Evolutionary conservation across 768 basidiomycete species (phyloP).

Genomic region (Lyophyllum decastes): DNA sequence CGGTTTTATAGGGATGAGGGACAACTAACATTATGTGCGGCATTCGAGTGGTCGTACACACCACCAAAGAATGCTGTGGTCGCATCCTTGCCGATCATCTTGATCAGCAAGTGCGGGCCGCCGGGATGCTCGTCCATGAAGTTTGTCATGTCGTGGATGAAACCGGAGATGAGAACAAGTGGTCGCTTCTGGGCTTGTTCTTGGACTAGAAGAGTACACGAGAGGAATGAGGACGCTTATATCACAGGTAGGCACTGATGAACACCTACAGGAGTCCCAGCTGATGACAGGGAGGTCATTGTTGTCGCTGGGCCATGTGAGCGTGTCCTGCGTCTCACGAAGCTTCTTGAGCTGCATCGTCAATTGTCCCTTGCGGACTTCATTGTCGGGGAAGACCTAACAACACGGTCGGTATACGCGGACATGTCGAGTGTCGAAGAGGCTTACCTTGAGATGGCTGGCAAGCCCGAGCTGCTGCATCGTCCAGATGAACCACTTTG

Average conservation of each 20-base stretch:
- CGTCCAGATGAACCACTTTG: constrained; percentile 86
- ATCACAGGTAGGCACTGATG: background rate
- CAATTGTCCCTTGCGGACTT: constrained; percentile 83
- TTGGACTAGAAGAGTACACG: constrained; percentile 51
- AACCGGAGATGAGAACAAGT: constrained; percentile 84
- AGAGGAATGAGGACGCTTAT: constrained; percentile 2
- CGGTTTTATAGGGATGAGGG: background rate
- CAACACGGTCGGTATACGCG: background rate
- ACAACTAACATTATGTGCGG: constrained; percentile 74
- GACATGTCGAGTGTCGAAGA: background rate
- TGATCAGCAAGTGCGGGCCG: constrained; percentile 80
- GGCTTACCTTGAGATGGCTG: constrained; percentile 61
- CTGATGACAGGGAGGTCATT: constrained; percentile 78
- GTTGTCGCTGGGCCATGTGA: constrained; percentile 79
- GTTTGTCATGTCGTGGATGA: constrained; percentile 85
- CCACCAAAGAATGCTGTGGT: constrained; percentile 95
- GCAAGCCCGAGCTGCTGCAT: constrained; percentile 65
- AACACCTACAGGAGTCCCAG: constrained; percentile 80
- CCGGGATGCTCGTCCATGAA: constrained; percentile 94
- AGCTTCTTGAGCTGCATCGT: constrained; percentile 94
- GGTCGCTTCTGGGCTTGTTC: constrained; percentile 79
- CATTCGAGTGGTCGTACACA: constrained; percentile 87
- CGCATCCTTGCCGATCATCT: constrained; percentile 88
- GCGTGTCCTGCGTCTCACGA: constrained; percentile 70
- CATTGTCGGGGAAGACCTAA: constrained; percentile 54